phyloP scores from a whole-genome alignment of 1,284 basidiomycete species.

The Salmacisia buchloeana region DNA sequence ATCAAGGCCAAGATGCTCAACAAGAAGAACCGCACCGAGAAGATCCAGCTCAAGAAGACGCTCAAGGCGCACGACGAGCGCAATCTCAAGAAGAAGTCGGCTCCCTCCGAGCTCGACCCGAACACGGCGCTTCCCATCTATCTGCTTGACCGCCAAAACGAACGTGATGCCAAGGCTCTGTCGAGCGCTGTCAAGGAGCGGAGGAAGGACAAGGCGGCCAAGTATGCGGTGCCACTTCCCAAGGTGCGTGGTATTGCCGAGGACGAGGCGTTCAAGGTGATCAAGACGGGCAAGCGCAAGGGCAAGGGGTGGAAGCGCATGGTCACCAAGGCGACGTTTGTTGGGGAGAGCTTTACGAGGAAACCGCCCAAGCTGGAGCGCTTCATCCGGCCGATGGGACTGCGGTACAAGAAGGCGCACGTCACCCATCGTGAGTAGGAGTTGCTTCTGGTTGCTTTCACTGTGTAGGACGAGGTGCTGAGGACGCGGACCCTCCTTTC shows the following conservation, averaged over 20 bases:
- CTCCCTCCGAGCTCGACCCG: conserved; percentile 32
- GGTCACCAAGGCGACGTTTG: conserved; percentile 99
- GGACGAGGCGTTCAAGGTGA: conserved; percentile 99
- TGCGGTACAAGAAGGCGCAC: conserved; percentile 96
- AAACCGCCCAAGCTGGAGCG: conserved; percentile 99
- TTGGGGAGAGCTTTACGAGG: conserved; percentile 93
- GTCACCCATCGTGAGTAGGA: conserved; percentile 90
- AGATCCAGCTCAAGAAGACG: conserved; percentile 98
- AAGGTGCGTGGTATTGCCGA: conserved; percentile 97
- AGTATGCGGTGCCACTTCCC: conserved; percentile 91
- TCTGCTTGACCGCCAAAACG: conserved; percentile 90
- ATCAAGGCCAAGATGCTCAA: conserved; percentile 96
- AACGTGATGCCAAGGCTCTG: conserved; percentile 94
- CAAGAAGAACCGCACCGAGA: conserved; percentile 90
- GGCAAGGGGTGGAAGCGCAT: conserved; percentile 98
- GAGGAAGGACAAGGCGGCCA: conserved; percentile 97
- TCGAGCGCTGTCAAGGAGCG: conserved; percentile 98
- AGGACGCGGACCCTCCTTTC: background rate
- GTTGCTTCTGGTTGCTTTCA: background rate
- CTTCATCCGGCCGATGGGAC: conserved; percentile 93
- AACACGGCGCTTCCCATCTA: conserved; percentile 60
- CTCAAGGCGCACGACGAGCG: conserved; percentile 98
- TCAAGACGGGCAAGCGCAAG: conserved; percentile 96
- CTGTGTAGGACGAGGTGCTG: too few relatives aligned
- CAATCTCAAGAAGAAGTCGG: conserved; percentile 64